Evolutionary conservation across 1,284 basidiomycete genomes (phyloP).

Genomic region (Cryptococcus neoformans): DNA sequence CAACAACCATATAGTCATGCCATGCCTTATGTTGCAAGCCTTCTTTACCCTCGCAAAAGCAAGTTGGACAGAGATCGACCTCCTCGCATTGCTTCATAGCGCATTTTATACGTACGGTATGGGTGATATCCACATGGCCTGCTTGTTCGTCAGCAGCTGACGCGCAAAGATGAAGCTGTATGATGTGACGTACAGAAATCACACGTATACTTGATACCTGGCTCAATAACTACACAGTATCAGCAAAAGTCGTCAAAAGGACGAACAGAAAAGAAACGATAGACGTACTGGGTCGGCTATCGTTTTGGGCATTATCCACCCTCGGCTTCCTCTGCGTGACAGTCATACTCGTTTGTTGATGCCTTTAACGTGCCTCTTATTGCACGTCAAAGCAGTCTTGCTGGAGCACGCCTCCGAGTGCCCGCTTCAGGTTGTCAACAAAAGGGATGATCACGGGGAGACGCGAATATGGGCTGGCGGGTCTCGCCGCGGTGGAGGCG

Average conservation of each 20-base stretch:
- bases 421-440: not conserved
- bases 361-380: not conserved
- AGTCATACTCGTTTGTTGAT: conserved; percentile 30
- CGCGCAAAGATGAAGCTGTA: conserved; percentile 2
- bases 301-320: conserved; percentile 35
- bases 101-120: conserved; percentile 89
- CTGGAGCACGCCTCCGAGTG: too few relatives aligned
- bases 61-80: conserved; percentile 81
- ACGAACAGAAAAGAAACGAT: not conserved
- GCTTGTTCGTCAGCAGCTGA: not conserved
- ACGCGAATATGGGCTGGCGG: not conserved
- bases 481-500: conserved; percentile 10
- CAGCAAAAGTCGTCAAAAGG: not conserved
- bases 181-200: conserved; percentile 41
- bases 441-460: not conserved
- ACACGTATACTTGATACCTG: conserved; percentile 50
- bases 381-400: too few relatives aligned
- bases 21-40: conserved; percentile 80
- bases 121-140: conserved; percentile 56
- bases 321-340: conserved; percentile 45
- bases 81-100: conserved; percentile 77
- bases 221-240: conserved; percentile 33
- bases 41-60: conserved; percentile 91
- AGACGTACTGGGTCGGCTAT: conserved; percentile 38
- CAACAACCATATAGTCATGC: conserved; percentile 91